Conservation (phyloP, 2,329 filamentous ascomycete species). For the Curvularia lunata region DNA sequence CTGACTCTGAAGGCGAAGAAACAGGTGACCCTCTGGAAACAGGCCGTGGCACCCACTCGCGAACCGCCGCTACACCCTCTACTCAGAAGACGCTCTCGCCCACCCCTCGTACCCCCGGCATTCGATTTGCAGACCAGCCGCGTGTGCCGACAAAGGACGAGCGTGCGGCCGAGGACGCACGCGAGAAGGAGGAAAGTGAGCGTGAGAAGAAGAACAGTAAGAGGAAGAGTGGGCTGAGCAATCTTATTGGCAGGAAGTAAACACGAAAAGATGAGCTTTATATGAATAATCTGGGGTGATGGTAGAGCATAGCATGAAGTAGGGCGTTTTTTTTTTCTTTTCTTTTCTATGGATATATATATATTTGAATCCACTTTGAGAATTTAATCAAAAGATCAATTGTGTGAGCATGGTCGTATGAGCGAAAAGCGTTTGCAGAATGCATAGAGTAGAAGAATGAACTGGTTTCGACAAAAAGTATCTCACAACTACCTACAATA, state of each 20-base stretch:
- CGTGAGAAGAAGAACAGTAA: conserved; percentile 23
- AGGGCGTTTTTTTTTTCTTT: background rate
- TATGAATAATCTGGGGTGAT: background rate
- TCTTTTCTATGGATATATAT: background rate
- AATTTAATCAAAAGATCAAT: background rate
- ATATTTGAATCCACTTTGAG: background rate
- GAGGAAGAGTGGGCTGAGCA: conserved; percentile 30
- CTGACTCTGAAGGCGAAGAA: conserved; percentile 45
- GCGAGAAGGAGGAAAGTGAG: conserved; percentile 29
- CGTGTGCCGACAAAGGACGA: conserved; percentile 45
- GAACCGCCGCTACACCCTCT: conserved; percentile 8
- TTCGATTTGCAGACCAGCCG: conserved; percentile 65
- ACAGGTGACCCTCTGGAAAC: conserved; percentile 45
- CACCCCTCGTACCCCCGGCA: conserved; percentile 56
- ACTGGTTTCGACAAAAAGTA: too few species aligned
- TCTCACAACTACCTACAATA: too few species aligned
- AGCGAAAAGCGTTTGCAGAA: background rate
- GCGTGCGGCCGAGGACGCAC: conserved; percentile 33
- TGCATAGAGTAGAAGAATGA: background rate
- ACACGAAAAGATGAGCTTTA: background rate
- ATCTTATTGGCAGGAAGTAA: conserved; percentile 27
- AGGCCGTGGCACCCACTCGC: conserved; percentile 39
- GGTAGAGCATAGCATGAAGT: background rate
- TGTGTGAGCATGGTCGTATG: too few species aligned
- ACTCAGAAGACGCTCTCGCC: conserved; percentile 18